These are phyloP conservation scores for Candida oleophila DNA, from an alignment of 805 yeast genomes.

Conservation along the genomic window DNA sequence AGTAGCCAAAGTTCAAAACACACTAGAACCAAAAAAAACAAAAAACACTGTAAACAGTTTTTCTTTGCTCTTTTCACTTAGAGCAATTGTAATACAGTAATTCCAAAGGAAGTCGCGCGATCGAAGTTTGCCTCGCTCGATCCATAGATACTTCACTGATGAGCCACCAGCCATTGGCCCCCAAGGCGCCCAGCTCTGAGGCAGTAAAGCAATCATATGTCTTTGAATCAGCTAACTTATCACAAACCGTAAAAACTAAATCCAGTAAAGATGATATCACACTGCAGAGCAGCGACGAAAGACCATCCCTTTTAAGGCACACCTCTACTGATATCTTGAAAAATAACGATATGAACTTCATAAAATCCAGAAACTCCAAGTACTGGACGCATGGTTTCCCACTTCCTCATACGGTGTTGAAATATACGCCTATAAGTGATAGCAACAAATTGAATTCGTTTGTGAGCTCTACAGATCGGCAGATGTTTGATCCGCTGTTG, in stretches of 20 bases:
- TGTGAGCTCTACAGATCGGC: constrained; percentile 13
- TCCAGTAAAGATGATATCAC: not conserved
- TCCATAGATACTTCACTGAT: not conserved
- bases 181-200: not conserved
- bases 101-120: too few relatives aligned
- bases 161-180: not conserved
- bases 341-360: not conserved
- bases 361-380: not conserved
- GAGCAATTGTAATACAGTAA: too few relatives aligned
- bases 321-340: not conserved
- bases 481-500: constrained; percentile 20
- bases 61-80: too few relatives aligned
- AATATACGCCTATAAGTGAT: constrained; percentile 16
- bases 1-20: too few relatives aligned
- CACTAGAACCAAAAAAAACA: too few relatives aligned
- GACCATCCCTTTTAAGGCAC: not conserved
- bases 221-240: constrained; percentile 1
- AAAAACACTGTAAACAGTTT: too few relatives aligned
- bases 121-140: too few relatives aligned
- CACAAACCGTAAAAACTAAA: too few relatives aligned
- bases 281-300: not conserved
- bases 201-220: constrained; percentile 1
- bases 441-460: constrained; percentile 12
- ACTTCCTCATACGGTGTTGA: constrained; percentile 26
- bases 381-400: constrained; percentile 30